Base-by-base conservation (phyloP, 2,329 filamentous ascomycete genomes). In the Paraphoma chrysanthemicola region DNA sequence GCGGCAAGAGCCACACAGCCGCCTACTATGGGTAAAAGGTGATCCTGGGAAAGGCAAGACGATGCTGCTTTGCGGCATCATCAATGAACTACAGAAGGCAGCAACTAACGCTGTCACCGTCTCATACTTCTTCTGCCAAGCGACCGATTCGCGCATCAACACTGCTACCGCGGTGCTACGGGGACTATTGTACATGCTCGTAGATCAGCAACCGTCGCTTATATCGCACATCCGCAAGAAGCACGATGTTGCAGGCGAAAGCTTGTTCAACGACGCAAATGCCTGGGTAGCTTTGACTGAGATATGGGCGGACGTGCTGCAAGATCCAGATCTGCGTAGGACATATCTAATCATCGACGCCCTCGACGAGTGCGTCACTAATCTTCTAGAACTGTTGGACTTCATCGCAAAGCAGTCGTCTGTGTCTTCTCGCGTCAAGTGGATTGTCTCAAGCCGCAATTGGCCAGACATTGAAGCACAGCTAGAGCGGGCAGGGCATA, bases 121-220 rank as follows among this genome's bases (percentile, higher is more conserved):
- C 12, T 49, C 53, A n/a, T n/a, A 66, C 56, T 81, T 81, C 66
- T 80, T 83, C 65, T 83, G 78, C 60, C 74, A 84, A 59, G 68
- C 70, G 14, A 75, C 74, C 4, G 66, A 81, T 44, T 18, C 83
- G 78, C 62, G 73, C 83, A 56, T 80, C 11, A 81, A 79, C 53
- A 79, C 60, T 43, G 77, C 77, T 0, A 71, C 63, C 0, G 70
- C 78, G 1, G 39, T 42, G 33, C 56, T 84, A 2, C 73, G 78
- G 0, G 79, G 82, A 0, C 66, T 85, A 0, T 69, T 83, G 0
- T 82, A 73, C 36, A 44, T 77, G 11, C 68, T 85, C 0, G 48
- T 78, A 3, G 38, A 57, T 0, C 65, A 78, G 52, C 63, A 79
- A 2, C 70, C 68, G 18, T 64, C 59, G 4, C 71, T 82, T 1